Conservation (phyloP, 805 yeast species). For the Allodekkera sacchari region DNA sequence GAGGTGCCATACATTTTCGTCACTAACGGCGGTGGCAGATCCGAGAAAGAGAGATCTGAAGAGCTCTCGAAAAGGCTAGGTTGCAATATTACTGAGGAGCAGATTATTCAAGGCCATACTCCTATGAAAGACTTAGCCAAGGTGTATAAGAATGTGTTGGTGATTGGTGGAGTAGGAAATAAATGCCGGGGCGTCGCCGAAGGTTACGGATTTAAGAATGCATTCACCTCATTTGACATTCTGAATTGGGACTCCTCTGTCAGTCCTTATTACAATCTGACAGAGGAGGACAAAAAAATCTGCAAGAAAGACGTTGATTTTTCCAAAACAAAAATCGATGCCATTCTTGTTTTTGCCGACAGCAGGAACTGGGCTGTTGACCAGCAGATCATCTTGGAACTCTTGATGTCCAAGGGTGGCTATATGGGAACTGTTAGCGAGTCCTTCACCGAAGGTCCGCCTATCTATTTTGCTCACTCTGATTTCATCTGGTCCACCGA, state of each 20-base stretch:
- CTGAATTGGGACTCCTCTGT: constrained; percentile 84
- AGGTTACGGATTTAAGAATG: constrained; percentile 76
- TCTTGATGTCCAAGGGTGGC: constrained; percentile 69
- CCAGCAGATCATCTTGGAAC: constrained; percentile 80
- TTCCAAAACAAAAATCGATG: constrained; percentile 60
- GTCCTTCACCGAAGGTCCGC: constrained; percentile 70
- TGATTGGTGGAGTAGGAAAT: constrained; percentile 85
- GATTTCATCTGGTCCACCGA: constrained; percentile 93
- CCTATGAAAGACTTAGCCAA: constrained; percentile 81
- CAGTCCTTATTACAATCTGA: constrained; percentile 71
- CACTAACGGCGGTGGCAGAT: constrained; percentile 90
- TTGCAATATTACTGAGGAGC: constrained; percentile 58
- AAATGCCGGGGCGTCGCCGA: constrained; percentile 77
- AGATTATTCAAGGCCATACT: constrained; percentile 88
- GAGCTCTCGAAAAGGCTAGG: constrained; percentile 59
- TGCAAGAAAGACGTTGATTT: constrained; percentile 56
- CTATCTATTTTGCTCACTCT: constrained; percentile 80
- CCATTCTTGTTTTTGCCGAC: constrained; percentile 84
- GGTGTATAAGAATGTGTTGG: constrained; percentile 63
- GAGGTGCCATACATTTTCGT: constrained; percentile 78
- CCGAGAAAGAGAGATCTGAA: constrained; percentile 64
- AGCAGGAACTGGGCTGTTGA: constrained; percentile 91
- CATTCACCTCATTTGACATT: constrained; percentile 73
- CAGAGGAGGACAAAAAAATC: constrained; percentile 57
- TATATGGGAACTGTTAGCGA: constrained; percentile 75